Base-by-base conservation (phyloP, 2,329 filamentous ascomycete species). In the Xylariaceae sp. region DNA sequence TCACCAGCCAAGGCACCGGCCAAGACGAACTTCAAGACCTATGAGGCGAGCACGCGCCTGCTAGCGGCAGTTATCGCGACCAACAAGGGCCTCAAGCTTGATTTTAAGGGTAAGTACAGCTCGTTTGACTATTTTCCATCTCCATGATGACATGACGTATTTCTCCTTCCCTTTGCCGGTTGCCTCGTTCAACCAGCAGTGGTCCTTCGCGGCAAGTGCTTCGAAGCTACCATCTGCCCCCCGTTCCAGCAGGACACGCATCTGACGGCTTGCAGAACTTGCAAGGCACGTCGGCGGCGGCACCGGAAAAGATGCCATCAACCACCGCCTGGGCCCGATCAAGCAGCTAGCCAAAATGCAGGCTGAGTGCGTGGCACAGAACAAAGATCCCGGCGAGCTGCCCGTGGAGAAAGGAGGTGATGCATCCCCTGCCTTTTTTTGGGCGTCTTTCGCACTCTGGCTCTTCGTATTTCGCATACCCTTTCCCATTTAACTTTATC, bases 21-120 rank as follows among this genome's bases (percentile, higher is more conserved):
- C 45, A 67, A 69, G 52, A 77, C 81, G 14, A 86, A 84, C 62
- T 88, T 86, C 73, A 82, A 80, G 59, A 78, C 76, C 2, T 86
- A 84, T 67, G 84, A 88, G 69, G 77, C 81, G 0, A 82, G 84
- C 61, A 79, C 80, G 19, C 83, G 85, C 44, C 79, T 88, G 37
- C 75, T 88, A 2, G 80, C 83, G 1, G 85, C 85, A 4, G 80
- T 88, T 20, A 73, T 88, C 0, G 85, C 84, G 0, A 82, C 83
- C 2, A 78, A 83, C 51, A 80, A 80, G 0, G 74, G 75, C 0
- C 65, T 82, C 0, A 83, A 80, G 59, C 79, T 86, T 50, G 83
- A 88, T 68, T 87, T 82, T 70, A 82, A 81, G 65, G 83, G 85
- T 88, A 79, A 74, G 82, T 65, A 3, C 20, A 3, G 6, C 32